phyloP scores from a whole-genome alignment of 306 rosid genomes.

The Vicia faba region DNA sequence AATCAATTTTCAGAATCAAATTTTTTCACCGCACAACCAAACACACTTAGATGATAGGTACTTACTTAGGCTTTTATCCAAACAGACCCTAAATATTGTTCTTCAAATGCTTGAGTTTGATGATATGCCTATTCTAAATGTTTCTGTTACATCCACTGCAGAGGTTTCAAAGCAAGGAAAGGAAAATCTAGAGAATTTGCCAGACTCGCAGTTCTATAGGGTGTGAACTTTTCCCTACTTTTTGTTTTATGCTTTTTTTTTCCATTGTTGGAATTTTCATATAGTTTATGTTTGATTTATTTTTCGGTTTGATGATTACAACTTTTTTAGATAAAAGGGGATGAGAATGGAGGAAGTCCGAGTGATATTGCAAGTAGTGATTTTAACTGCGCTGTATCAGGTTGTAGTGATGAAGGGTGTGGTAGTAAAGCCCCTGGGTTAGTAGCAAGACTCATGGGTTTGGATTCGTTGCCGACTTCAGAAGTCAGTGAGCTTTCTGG shows the following conservation, averaged over 20 bases:
- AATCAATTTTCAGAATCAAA: no score
- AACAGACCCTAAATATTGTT: background rate
- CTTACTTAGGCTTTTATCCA: background rate
- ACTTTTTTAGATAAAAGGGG: constrained; percentile 57
- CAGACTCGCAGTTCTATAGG: constrained; percentile 49
- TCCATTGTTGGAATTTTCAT: background rate
- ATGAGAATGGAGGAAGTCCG: constrained; percentile 58
- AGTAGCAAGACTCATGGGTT: constrained; percentile 94
- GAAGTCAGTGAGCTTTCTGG: constrained; percentile 52
- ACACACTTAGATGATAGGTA: background rate
- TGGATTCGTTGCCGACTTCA: constrained; percentile 74
- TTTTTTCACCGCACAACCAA: no score
- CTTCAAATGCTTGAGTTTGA: constrained; percentile 13
- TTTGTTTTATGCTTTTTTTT: constrained; percentile 18
- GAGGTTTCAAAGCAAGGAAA: constrained; percentile 61
- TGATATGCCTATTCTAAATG: constrained; percentile 24
- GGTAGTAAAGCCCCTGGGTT: constrained; percentile 72
- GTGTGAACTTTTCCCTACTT: constrained; percentile 42
- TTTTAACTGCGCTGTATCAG: constrained; percentile 56
- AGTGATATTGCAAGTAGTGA: constrained; percentile 55
- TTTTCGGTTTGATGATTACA: constrained; percentile 25
- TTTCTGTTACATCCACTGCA: constrained; percentile 41
- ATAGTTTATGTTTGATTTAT: background rate
- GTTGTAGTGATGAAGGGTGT: constrained; percentile 66
- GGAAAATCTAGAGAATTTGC: constrained; percentile 57